Percentiles rank a stretch among this genome's conserved stretches.
phyloP scores from a whole-genome alignment of 106 monocot genomes.

The Alisma plantagoaquatica region DNA sequence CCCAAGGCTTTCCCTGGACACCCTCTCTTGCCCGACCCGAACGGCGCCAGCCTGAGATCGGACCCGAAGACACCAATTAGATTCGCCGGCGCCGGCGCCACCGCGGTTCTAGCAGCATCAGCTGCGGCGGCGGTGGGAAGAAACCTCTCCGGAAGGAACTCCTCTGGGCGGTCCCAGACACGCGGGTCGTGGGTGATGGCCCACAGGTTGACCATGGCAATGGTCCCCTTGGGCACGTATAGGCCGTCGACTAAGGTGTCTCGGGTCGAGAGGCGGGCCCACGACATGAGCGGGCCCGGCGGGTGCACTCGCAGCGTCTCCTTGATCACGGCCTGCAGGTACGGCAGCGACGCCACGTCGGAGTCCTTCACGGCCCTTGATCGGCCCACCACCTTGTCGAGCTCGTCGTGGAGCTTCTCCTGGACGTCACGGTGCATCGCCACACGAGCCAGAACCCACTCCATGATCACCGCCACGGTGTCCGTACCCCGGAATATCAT shows the following conservation, averaged over 20 bases:
- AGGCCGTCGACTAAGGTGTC: slow-evolving; percentile 35
- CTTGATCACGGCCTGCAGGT: slow-evolving; percentile 45
- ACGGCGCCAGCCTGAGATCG: slow-evolving; percentile 67
- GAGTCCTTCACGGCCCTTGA: slow-evolving; percentile 29
- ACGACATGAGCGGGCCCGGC: slow-evolving; percentile 76
- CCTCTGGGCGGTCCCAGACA: slow-evolving; percentile 37
- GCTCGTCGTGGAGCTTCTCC: slow-evolving; percentile 35
- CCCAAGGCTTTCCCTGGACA: slow-evolving; percentile 70
- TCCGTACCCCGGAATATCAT: slow-evolving; percentile 86
- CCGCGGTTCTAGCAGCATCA: too few relatives aligned
- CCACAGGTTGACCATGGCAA: slow-evolving; percentile 81
- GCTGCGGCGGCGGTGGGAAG: too few relatives aligned
- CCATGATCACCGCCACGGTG: slow-evolving; percentile 61
- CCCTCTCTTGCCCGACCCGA: slow-evolving; percentile 64
- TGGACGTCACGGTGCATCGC: slow-evolving; percentile 49
- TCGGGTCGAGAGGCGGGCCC: slow-evolving; percentile 49
- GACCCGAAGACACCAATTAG: slow-evolving; percentile 52
- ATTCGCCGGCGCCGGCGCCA: too few relatives aligned
- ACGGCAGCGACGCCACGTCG: slow-evolving; percentile 18
- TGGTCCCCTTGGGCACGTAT: slow-evolving; percentile 52
- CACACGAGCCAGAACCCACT: slow-evolving; percentile 60
- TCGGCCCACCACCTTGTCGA: slow-evolving; percentile 32
- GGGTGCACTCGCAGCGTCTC: slow-evolving; percentile 56
- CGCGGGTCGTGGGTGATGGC: slow-evolving; percentile 51
- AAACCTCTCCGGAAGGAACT: slow-evolving; percentile 61